Base-by-base conservation (phyloP, 2,329 filamentous ascomycete species). In the Aureobasidium zeae region DNA sequence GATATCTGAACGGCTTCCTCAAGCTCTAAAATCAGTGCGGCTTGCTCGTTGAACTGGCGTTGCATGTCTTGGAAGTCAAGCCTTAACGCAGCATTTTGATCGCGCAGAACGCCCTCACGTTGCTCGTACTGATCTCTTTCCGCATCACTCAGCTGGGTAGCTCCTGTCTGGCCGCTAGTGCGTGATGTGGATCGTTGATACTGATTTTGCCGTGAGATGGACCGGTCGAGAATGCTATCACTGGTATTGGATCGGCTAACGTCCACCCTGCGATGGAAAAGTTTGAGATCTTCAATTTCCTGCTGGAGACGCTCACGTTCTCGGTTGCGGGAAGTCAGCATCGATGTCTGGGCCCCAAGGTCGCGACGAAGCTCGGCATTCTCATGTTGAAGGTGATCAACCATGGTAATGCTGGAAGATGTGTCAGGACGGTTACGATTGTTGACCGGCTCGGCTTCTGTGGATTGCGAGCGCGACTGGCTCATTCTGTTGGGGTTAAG, bases 231-330 rank as follows among this genome's bases (percentile, higher is more conserved):
- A 31, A 96, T 83, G 59, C 87, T 94, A 58, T 96, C 91, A 5
- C 89, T 79, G 1, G 86, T 70, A 43, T 75, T 63, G 3, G 76
- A 79, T 45, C 72, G 66, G 57, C 52, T 74, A 42, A 62, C 63
- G 49, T 77, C 83, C 21, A 77, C 77, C 50, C 86, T 79, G 44
- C 87, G 80, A 52, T 87, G 81, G 2, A 83, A 79, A 55, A 96
- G 78, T 65, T 96, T 98, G 49, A 98, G 71, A 49, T 95, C 88
- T 63, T 98, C 91, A 50, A 96, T 96, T 60, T 98, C 89, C 58
- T 94, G 86, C 61, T 96, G 94, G 7, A 98, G 71, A 4, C 87
- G 79, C 59, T 96, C 88, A 58, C 94, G 93, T 59, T 98, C 91
- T 19, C 87, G 83, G 57, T 95, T 95, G 17, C 91, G 77, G 25